Percentiles rank a stretch among this genome's conserved stretches.
These are phyloP conservation scores for Penicillium simplicissimum DNA, from an alignment of 495 filamentous ascomycete genomes.

Conservation along the genomic window DNA sequence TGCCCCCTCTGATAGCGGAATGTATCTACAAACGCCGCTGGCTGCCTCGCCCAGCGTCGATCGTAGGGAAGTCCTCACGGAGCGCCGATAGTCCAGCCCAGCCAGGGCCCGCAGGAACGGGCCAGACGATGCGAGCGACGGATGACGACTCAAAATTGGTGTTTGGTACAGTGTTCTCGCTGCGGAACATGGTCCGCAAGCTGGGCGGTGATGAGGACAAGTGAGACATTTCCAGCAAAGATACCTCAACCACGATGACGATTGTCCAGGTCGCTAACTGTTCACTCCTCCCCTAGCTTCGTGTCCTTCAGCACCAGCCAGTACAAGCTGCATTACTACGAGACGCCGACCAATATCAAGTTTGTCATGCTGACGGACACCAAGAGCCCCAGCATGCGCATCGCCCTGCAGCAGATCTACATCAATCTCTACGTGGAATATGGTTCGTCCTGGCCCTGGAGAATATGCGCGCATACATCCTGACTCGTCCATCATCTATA, in stretches of 20 bases:
- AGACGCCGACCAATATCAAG: slow-evolving; percentile 91
- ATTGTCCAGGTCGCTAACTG: slow-evolving; percentile 1
- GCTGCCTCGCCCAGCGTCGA: slow-evolving; percentile 53
- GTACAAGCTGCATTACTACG: slow-evolving; percentile 99
- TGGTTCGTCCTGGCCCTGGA: slow-evolving; percentile 50
- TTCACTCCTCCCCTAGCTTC: slow-evolving; percentile 55
- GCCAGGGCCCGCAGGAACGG: slow-evolving; percentile 36
- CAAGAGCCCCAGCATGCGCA: slow-evolving; percentile 83
- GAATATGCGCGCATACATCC: neutral
- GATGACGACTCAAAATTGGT: slow-evolving; percentile 94
- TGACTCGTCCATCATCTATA: slow-evolving; percentile 31
- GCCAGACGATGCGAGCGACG: slow-evolving; percentile 56
- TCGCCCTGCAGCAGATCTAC: slow-evolving; percentile 96
- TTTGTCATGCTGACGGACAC: slow-evolving; percentile 96
- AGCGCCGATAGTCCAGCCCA: slow-evolving; percentile 28
- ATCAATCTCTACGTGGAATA: slow-evolving; percentile 97
- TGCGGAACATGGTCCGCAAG: slow-evolving; percentile 96
- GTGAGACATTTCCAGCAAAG: slow-evolving; percentile 36
- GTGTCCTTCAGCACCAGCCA: slow-evolving; percentile 85
- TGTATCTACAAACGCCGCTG: slow-evolving; percentile 94
- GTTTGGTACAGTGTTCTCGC: slow-evolving; percentile 93
- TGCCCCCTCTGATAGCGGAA: slow-evolving; percentile 62
- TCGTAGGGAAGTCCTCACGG: slow-evolving; percentile 41
- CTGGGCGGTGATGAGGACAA: slow-evolving; percentile 85
- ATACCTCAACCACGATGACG: neutral